Base-by-base conservation (phyloP, 345 rosid species). In the Passiflora organensis region DNA sequence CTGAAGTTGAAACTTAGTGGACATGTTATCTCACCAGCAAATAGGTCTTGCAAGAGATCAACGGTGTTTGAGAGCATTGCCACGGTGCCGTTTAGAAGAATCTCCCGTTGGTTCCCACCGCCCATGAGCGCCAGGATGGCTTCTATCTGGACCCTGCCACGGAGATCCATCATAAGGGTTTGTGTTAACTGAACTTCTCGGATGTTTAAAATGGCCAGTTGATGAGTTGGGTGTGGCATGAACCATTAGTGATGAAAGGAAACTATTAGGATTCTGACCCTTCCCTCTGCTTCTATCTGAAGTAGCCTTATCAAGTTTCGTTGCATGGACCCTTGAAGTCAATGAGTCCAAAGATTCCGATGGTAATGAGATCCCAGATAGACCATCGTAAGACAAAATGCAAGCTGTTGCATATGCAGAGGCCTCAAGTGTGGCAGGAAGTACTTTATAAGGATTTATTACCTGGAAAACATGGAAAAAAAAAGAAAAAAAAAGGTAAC, bases 401-500 rank as follows among this genome's bases (percentile, higher is more conserved):
- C 66, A 61, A 15, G 91, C 77, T 51, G 73, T 60, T 38, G 91
- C 82, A 55, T 69, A 51, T 49, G 82, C 64, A 24, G 87, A 84
- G 47, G 95, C 87, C 70, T 69, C 79, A 2, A 93, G 87, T 45
- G 62, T 70, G 39, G 82, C 82, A 64, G 97, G 85, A 69, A 86
- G 82, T 53, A 41, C 61, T 53, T 75, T 55, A 19, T 62, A 68
- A 10, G 99, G 91, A 69, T 85, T 55, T 48, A 55, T 66, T 20
- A 86, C 96, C 96, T 93, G 64, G 17, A 60, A 80, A 22, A 44
- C 21, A 39, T 14, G 32, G 32, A 14, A 8, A 32, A 56, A 32
- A 59, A 42, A 46, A 36, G 4, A 55, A 32, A 52, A 38, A 53
- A 20, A 6, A 32, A 22, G 48, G 15, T 38, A 34, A 57, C 43